Conservation (phyloP, 176 grass and related monocot genomes). For the Phragmites australis region DNA sequence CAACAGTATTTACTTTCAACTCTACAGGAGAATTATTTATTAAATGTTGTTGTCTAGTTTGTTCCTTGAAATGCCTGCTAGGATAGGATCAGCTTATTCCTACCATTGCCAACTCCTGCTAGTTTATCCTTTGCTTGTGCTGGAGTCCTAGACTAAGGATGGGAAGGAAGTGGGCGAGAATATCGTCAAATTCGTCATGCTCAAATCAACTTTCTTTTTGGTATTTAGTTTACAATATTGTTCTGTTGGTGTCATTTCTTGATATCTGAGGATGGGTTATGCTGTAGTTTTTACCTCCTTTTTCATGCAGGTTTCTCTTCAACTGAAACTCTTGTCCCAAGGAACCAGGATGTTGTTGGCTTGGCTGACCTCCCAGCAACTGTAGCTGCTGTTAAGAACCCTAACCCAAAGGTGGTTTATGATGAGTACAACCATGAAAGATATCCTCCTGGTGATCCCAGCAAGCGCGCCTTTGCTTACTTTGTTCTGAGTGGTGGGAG, state of each 20-base stretch:
- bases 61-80: slow-evolving; percentile 1
- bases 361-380: slow-evolving; percentile 58
- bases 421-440: slow-evolving; percentile 85
- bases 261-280: background rate
- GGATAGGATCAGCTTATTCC: background rate
- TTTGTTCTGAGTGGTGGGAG: slow-evolving; percentile 85
- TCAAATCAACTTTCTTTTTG: no score
- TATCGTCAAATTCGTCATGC: no score
- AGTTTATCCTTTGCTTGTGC: background rate
- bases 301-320: slow-evolving; percentile 60
- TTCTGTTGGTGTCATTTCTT: slow-evolving; percentile 7
- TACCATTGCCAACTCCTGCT: background rate
- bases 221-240: no score
- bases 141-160: no score
- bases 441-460: slow-evolving; percentile 81
- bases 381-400: slow-evolving; percentile 76
- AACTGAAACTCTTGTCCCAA: slow-evolving; percentile 66
- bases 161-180: no score
- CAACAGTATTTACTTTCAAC: background rate
- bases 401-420: slow-evolving; percentile 76
- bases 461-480: slow-evolving; percentile 88
- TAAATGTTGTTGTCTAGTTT: background rate
- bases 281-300: background rate
- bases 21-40: background rate
- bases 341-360: slow-evolving; percentile 46